These are phyloP conservation scores for carrot (Daucus carota) DNA, from an alignment of 129 eudicot species.

Conservation along the genomic window DNA sequence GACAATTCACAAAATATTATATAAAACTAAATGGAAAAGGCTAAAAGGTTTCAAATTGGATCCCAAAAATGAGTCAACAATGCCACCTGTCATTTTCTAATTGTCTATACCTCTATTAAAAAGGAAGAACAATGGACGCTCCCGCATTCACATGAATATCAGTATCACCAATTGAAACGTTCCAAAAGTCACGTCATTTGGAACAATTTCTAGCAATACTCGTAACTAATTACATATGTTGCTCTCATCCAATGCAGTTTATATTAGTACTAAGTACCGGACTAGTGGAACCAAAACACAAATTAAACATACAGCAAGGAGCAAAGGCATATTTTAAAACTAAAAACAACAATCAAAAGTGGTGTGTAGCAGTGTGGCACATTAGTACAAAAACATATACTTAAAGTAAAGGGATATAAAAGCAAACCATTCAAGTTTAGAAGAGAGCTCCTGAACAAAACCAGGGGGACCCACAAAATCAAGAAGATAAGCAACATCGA, in stretches of 20 bases:
- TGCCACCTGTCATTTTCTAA: no score
- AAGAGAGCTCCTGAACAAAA: conserved; percentile 49
- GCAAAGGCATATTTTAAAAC: background rate
- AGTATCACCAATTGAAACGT: no score
- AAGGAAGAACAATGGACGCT: no score
- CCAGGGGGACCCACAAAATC: conserved; percentile 94
- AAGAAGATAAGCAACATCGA: conserved; percentile 60
- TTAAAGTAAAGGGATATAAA: background rate
- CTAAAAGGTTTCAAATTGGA: no score
- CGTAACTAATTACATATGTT: background rate
- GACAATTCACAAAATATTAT: background rate
- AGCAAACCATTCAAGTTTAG: conserved; percentile 50
- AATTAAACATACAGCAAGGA: background rate
- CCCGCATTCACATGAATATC: no score
- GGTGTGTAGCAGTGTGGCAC: background rate
- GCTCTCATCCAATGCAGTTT: background rate
- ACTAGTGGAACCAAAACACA: no score
- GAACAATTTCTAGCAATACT: no score
- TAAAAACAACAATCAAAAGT: background rate
- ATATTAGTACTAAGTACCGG: no score
- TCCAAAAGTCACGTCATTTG: no score
- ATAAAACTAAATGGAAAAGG: no score
- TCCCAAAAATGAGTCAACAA: no score
- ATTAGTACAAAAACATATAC: background rate
- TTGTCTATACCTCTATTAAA: no score